Base-by-base conservation (phyloP, 345 rosid species). In the Erysimum cheiranthoides region DNA sequence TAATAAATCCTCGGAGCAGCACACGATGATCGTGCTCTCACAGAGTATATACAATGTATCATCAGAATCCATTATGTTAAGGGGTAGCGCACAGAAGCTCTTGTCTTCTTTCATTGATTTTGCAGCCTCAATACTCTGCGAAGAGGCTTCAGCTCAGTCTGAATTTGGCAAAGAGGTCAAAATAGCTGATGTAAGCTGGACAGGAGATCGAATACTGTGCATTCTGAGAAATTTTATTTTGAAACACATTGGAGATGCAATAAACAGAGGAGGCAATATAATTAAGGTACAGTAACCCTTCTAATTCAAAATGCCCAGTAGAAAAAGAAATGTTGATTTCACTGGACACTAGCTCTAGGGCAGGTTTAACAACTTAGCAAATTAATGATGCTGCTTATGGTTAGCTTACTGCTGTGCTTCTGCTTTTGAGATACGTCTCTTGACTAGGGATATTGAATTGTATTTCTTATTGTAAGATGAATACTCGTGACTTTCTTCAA, bases 101-200 rank as follows among this genome's bases (percentile, higher is more conserved):
- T 77, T 95, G 83, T 88, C 83, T 18, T 78, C 88, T 4, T 95
- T 90, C 81, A 83, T 92, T 49, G 93, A 92, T 62, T 92, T 95
- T 72, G 84, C 87, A 61, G 83, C 82, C 47, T 62, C 73, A 61
- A 68, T 90, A 78, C 84, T 92, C 66, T 47, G 62, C 34, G 70
- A 34, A 60, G 86, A 83, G 63, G 73, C 59, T 57, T 47, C 81
- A 43, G 76, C 39, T 47, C 62, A 73, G 57, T 45, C 57, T 51
- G 82, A 52, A 32, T 45, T 50, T 39, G 75, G 75, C 56, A 82
- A 85, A 61, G 78, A 38, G 34, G 81, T 77, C 67, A 56, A 68
- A 61, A 61, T 45, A 72, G 71, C 67, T 73, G 78, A 79, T 75
- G 82, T 77, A 47, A 65, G 64, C 70, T 93, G 99, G 99, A 85